phyloP scores from a whole-genome alignment of 2,329 filamentous ascomycete genomes.

The Xylaria hypoxylon region DNA sequence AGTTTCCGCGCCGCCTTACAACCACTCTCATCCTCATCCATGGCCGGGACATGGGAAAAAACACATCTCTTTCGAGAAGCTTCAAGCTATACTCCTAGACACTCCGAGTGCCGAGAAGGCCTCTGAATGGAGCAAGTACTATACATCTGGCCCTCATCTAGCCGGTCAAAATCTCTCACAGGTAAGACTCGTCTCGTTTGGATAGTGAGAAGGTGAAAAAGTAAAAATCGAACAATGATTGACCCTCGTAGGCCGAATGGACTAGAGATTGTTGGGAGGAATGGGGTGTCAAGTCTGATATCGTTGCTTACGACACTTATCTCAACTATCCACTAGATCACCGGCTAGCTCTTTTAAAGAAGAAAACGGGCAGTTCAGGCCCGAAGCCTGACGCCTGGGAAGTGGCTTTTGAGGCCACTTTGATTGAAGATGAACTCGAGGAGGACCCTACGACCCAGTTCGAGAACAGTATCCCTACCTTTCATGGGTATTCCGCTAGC shows the following conservation, averaged over 20 bases:
- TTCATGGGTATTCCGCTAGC: conserved; percentile 93
- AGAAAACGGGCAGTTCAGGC: conserved; percentile 53
- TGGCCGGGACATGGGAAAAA: conserved; percentile 50
- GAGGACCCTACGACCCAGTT: conserved; percentile 84
- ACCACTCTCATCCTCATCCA: conserved; percentile 42
- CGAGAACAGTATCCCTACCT: conserved; percentile 81
- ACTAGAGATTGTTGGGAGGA: conserved; percentile 79
- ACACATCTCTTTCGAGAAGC: conserved; percentile 60
- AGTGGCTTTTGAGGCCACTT: conserved; percentile 79
- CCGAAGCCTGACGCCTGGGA: conserved; percentile 60
- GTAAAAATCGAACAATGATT: not conserved
- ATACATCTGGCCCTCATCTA: conserved; percentile 79
- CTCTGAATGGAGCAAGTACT: conserved; percentile 81
- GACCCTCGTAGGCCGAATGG: conserved; percentile 69
- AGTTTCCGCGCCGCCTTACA: conserved; percentile 47
- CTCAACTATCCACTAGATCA: conserved; percentile 82
- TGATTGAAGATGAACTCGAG: conserved; percentile 86
- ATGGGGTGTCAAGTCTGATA: conserved; percentile 73
- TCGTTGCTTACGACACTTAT: conserved; percentile 80
- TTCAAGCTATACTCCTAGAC: conserved; percentile 67
- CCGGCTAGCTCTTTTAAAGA: conserved; percentile 73
- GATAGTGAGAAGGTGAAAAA: not conserved
- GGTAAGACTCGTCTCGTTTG: conserved; percentile 51
- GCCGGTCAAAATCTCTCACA: conserved; percentile 83
- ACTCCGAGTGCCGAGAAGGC: conserved; percentile 68